These are phyloP conservation scores for Candida pini DNA, from an alignment of 805 yeast genomes.

Conservation along the genomic window DNA sequence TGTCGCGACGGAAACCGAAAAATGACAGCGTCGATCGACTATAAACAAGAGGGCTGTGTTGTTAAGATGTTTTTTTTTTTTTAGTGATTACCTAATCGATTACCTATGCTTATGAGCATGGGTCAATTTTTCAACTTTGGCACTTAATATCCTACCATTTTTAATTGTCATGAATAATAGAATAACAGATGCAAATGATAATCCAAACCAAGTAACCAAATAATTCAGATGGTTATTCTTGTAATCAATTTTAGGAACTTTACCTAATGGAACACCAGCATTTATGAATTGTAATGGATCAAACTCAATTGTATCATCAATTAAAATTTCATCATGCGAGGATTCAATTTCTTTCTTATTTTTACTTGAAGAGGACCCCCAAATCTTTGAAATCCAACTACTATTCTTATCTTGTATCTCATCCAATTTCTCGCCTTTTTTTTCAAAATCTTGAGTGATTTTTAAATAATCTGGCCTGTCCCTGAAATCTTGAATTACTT, in stretches of 20 bases:
- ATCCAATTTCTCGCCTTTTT: background rate
- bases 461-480: conserved; percentile 52
- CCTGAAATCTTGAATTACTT: conserved; percentile 60
- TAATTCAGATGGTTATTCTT: conserved; percentile 90
- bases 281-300: conserved; percentile 54
- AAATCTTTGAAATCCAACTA: conserved; percentile 24
- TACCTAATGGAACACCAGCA: conserved; percentile 90
- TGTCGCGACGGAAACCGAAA: too few relatives aligned
- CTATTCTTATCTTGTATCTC: background rate
- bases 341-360: background rate
- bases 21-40: too few relatives aligned
- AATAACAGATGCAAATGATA: conserved; percentile 66
- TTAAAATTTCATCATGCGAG: conserved; percentile 4
- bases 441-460: conserved; percentile 7
- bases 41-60: too few relatives aligned
- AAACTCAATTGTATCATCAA: conserved; percentile 35
- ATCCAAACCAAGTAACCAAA: conserved; percentile 91
- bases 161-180: conserved; percentile 51
- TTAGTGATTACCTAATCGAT: too few relatives aligned
- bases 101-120: conserved; percentile 41
- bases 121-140: conserved; percentile 40
- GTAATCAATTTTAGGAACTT: conserved; percentile 71
- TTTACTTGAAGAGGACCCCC: conserved; percentile 14
- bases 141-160: conserved; percentile 34
- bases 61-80: too few relatives aligned